phyloP scores from a whole-genome alignment of 805 yeast genomes.

The Isabelozyma heimii region DNA sequence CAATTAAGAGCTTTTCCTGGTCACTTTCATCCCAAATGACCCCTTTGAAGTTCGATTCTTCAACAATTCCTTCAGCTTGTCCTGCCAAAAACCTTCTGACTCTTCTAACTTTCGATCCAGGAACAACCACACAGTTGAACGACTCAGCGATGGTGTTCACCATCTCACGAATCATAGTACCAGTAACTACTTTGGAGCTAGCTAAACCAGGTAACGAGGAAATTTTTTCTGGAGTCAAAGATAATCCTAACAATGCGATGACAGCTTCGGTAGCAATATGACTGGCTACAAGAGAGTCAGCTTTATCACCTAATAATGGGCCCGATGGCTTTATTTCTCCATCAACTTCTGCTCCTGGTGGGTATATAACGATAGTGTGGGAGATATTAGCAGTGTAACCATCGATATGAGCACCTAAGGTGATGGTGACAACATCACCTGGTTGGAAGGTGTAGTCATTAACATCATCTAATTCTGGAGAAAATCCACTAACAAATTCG shows the following conservation, averaged over 20 bases:
- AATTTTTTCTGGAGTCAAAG: slow-evolving; percentile 68
- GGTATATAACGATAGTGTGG: slow-evolving; percentile 84
- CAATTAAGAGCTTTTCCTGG: slow-evolving; percentile 62
- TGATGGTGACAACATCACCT: slow-evolving; percentile 85
- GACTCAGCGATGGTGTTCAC: slow-evolving; percentile 87
- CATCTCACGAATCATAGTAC: slow-evolving; percentile 63
- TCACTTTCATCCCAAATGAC: slow-evolving; percentile 84
- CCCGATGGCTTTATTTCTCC: slow-evolving; percentile 54
- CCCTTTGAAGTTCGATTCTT: slow-evolving; percentile 90
- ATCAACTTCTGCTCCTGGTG: slow-evolving; percentile 48
- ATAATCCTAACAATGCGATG: slow-evolving; percentile 68
- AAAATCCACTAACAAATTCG: slow-evolving; percentile 71
- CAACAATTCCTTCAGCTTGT: slow-evolving; percentile 88
- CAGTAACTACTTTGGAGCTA: slow-evolving; percentile 49
- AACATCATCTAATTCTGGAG: slow-evolving; percentile 78
- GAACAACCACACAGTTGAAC: slow-evolving; percentile 82
- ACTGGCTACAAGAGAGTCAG: slow-evolving; percentile 88
- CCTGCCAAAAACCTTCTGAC: slow-evolving; percentile 93
- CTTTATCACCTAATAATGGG: slow-evolving; percentile 79
- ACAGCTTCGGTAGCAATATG: slow-evolving; percentile 88
- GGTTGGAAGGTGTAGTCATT: slow-evolving; percentile 47
- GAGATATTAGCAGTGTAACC: slow-evolving; percentile 88
- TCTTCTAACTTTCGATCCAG: slow-evolving; percentile 90
- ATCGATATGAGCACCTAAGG: slow-evolving; percentile 89
- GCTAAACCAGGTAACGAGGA: slow-evolving; percentile 48